A percentile compares a stretch with the other conserved stretches of the same genome.
Evolutionary conservation across 2,329 filamentous ascomycete species (phyloP).

Genomic region (Diaporthe longicolla): DNA sequence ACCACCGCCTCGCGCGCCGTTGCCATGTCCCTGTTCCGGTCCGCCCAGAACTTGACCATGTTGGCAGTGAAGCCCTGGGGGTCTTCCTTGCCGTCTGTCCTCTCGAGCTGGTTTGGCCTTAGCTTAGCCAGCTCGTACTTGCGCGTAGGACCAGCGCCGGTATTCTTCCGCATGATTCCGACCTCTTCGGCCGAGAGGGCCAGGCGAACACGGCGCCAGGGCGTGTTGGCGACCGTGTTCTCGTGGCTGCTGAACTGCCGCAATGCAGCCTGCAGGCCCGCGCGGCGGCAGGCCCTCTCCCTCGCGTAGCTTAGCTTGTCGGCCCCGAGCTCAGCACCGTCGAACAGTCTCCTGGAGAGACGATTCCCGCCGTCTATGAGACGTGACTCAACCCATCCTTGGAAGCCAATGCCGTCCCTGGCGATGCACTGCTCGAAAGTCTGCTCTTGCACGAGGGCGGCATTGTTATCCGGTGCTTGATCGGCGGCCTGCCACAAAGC

Average conservation of each 20-base stretch:
- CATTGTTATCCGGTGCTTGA: constrained; percentile 47
- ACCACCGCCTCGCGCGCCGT: constrained; percentile 40
- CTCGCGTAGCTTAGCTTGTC: constrained; percentile 48
- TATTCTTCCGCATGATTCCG: constrained; percentile 44
- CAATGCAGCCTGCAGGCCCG: constrained; percentile 60
- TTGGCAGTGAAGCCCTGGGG: constrained; percentile 42
- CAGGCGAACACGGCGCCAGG: constrained; percentile 56
- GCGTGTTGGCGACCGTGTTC: constrained; percentile 54
- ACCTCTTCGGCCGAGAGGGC: constrained; percentile 50
- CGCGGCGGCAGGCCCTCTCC: constrained; percentile 60
- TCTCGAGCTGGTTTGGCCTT: constrained; percentile 29
- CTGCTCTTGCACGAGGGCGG: constrained; percentile 53
- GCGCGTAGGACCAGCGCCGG: constrained; percentile 31
- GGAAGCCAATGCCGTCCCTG: constrained; percentile 17
- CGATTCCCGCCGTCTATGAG: constrained; percentile 39
- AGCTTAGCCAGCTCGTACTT: constrained; percentile 39
- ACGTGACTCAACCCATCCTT: constrained; percentile 43
- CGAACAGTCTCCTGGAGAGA: constrained; percentile 10
- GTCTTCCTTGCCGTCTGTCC: constrained; percentile 41
- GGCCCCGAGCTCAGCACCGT: constrained; percentile 16
- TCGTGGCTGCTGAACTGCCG: constrained; percentile 55
- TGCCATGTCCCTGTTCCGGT: constrained; percentile 20
- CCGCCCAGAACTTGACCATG: constrained; percentile 42
- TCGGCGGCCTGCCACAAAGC: constrained; percentile 35
- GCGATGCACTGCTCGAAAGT: constrained; percentile 53